Percentiles rank a stretch among this genome's conserved stretches.
Conservation (phyloP, 208 protist genomes). For the Leishmania martiniquensis region DNA sequence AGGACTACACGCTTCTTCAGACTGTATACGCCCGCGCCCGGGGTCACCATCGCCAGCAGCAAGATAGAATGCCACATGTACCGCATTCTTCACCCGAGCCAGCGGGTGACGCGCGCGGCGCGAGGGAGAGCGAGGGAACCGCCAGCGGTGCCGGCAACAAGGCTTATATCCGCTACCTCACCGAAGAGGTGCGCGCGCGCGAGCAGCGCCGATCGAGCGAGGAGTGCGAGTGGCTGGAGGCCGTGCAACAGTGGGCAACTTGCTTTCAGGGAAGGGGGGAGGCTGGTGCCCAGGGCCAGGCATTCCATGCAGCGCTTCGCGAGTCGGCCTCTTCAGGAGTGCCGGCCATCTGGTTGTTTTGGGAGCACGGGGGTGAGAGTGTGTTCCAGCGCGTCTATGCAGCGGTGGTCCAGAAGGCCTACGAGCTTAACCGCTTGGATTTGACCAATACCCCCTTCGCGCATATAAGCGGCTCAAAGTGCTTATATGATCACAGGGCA, state of each 20-base stretch:
- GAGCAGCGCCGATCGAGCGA: constrained; percentile 29
- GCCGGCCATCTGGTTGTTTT: constrained; percentile 16
- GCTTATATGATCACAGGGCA: constrained; percentile 11
- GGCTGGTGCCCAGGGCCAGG: neutral
- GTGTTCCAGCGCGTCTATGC: constrained; percentile 29
- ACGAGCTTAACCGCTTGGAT: constrained; percentile 25
- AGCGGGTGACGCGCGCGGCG: neutral
- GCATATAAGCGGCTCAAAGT: constrained; percentile 6
- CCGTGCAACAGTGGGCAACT: constrained; percentile 34
- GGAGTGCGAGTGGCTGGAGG: constrained; percentile 27
- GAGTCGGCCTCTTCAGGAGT: neutral
- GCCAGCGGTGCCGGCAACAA: neutral
- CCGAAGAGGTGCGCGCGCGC: constrained; percentile 37
- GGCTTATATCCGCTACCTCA: constrained; percentile 39
- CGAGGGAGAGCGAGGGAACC: neutral
- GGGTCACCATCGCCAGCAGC: neutral
- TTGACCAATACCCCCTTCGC: constrained; percentile 43
- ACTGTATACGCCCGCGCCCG: constrained; percentile 24
- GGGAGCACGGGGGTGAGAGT: neutral
- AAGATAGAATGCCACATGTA: neutral
- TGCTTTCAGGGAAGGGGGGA: neutral
- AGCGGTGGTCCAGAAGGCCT: constrained; percentile 18
- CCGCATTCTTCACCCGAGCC: neutral
- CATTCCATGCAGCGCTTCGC: neutral
- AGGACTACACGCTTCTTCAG: constrained; percentile 48